phyloP scores from a whole-genome alignment of 208 protist genomes.

The Trypanosoma conorhini region DNA sequence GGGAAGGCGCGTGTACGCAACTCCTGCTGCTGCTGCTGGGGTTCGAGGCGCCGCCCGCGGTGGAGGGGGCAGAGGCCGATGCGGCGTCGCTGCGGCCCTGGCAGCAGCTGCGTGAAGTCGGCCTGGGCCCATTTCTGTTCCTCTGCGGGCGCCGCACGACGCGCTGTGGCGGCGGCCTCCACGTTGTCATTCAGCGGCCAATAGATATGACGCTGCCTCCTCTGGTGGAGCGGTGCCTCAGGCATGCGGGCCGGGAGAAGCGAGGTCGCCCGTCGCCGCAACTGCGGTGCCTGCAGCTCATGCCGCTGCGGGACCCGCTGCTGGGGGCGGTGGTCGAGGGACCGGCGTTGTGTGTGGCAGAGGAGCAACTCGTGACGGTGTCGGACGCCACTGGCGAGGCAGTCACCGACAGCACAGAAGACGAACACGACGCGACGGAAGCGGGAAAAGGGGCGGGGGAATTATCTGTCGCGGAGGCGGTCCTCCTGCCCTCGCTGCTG shows the following conservation, averaged over 20 bases:
- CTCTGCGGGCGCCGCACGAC: background rate
- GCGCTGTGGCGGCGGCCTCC: background rate
- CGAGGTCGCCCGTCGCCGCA: background rate
- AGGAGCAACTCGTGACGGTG: background rate
- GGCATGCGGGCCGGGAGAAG: background rate
- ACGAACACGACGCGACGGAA: background rate
- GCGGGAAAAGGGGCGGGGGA: background rate
- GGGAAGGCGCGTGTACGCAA: background rate
- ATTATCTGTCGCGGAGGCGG: background rate
- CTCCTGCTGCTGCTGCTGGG: conserved; percentile 4
- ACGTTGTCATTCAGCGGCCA: background rate
- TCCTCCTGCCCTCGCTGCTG: conserved; percentile 10
- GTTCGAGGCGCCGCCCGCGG: background rate
- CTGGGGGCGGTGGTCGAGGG: background rate
- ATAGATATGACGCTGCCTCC: background rate
- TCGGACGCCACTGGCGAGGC: background rate
- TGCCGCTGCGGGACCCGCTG: background rate
- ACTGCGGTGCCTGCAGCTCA: background rate
- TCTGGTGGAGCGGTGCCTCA: background rate
- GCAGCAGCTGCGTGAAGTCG: conserved; percentile 1
- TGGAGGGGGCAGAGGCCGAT: background rate
- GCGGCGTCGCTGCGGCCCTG: background rate
- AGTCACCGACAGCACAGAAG: background rate
- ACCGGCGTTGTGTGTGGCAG: background rate
- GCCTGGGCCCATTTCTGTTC: conserved; percentile 29